Evolutionary conservation across 2,329 filamentous ascomycete species (phyloP), one percentile per base, ranked within the genome.

Genomic region (Epichloe sibirici): DNA sequence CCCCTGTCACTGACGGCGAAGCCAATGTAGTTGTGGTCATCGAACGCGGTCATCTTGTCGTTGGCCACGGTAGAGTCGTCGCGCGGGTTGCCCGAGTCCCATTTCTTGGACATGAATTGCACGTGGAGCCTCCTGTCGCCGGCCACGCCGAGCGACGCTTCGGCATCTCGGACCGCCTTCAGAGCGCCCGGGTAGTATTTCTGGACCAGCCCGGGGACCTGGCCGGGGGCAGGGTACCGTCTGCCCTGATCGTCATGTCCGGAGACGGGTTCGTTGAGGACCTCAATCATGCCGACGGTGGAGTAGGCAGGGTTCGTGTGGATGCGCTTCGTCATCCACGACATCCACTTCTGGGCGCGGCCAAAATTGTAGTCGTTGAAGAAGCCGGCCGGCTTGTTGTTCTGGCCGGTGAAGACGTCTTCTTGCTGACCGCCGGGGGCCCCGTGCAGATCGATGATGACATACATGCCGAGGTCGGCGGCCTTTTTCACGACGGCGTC

Each of bases 231-330:
- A 2, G 60, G 60, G 49, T 59, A 62, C 23, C 59, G 59, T 48
- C 35, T 35, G 25, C 25, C 48, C 9, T 2, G 4, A 8, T 28
- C 55, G 49, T 25, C 55, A 48, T 60, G 59, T 15, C 44, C 49
- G 4, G 58, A 69, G 23, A 73, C 61, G 28, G 56, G 56, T 54
- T 57, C 78, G 62, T 81, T 82, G 57, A 81, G 66, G 9, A 82
- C 68, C 59, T 78, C 73, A 13, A 83, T 64, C 73, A 78, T 81
- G 17, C 79, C 78, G 31, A 82, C 78, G 39, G 74, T 79, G 42
- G 73, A 66, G 60, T 78, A 79, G 45, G 71, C 70, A 5, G 63
- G 53, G 50, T 71, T 72, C 0, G 62, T 65, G 58, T 82, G 78
- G 48, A 81, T 74, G 37, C 72, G 67, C 28, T 71, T 70, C 1